Percentiles rank a stretch among this genome's conserved stretches.
Evolutionary conservation across 2,329 filamentous ascomycete species (phyloP).

Genomic region (Colletotrichum caudatum): DNA sequence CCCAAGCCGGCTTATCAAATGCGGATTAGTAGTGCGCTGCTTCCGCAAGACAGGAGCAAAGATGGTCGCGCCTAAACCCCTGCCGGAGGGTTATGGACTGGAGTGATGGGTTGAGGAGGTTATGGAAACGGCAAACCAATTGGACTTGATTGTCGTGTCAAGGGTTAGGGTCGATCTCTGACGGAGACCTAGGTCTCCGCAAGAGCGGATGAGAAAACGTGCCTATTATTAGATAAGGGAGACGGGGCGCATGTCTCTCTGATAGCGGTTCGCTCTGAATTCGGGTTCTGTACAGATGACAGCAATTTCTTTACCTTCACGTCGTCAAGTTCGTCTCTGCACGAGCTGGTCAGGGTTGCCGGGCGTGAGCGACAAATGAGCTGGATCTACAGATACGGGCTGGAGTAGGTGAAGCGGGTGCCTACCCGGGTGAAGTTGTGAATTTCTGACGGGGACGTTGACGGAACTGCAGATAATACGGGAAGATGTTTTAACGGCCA

Average conservation of each 20-base stretch:
- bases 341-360: conserved; percentile 1
- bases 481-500: conserved; percentile 2
- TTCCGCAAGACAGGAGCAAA: conserved; percentile 11
- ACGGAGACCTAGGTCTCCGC: neutral
- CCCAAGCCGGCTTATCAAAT: conserved; percentile 25
- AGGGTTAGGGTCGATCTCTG: conserved; percentile 19
- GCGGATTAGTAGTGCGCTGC: conserved; percentile 5
- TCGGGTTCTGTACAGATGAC: neutral
- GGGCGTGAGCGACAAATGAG: conserved; percentile 2
- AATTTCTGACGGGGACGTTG: neutral
- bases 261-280: neutral
- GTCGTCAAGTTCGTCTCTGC: conserved; percentile 3
- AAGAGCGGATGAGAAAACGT: conserved; percentile 1
- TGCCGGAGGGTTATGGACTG: neutral
- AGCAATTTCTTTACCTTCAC: neutral
- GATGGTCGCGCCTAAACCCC: conserved; percentile 10
- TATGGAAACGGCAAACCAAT: conserved; percentile 19
- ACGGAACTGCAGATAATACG: conserved; percentile 1
- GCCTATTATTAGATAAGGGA: conserved; percentile 13
- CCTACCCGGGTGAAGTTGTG: no score
- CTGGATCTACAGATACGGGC: neutral
- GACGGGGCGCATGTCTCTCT: conserved; percentile 3
- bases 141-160: conserved; percentile 20
- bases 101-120: conserved; percentile 18
- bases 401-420: no score